These are phyloP conservation scores for Blastobotrys malaysiensis DNA, from an alignment of 1,139 yeast genomes.

Conservation along the genomic window DNA sequence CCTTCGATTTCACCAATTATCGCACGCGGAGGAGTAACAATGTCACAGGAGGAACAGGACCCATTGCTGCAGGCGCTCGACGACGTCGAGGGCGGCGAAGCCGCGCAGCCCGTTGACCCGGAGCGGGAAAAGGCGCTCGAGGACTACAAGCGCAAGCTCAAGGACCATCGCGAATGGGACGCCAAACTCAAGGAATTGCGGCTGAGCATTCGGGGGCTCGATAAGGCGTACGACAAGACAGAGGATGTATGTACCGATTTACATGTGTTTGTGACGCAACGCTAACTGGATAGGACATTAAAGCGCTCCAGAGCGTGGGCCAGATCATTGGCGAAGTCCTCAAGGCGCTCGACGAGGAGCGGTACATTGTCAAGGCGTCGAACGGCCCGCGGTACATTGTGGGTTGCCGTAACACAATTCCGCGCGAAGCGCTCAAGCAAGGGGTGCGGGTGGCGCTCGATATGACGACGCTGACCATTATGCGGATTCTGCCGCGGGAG, in stretches of 20 bases:
- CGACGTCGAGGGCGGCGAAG: conserved; percentile 23
- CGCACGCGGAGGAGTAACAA: background rate
- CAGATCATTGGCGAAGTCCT: conserved; percentile 97
- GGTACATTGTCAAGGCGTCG: conserved; percentile 92
- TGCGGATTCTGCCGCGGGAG: conserved; percentile 96
- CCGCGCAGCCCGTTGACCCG: conserved; percentile 42
- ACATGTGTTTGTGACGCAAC: background rate
- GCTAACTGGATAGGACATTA: conserved; percentile 53
- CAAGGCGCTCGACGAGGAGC: conserved; percentile 91
- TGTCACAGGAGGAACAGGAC: conserved; percentile 24
- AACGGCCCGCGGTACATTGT: conserved; percentile 98
- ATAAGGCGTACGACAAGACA: conserved; percentile 81
- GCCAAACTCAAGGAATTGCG: conserved; percentile 83
- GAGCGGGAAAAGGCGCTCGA: conserved; percentile 77
- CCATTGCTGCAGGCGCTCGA: conserved; percentile 32
- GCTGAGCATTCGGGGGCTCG: conserved; percentile 75
- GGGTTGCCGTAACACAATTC: conserved; percentile 92
- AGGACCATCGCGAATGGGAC: conserved; percentile 95
- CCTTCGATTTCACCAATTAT: background rate
- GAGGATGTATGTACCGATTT: conserved; percentile 54
- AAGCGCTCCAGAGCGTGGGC: conserved; percentile 95
- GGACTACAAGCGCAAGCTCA: conserved; percentile 76
- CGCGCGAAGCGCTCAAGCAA: conserved; percentile 74
- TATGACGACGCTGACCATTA: conserved; percentile 95
- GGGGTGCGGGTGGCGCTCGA: conserved; percentile 96